A percentile compares a stretch with the other conserved stretches of the same genome.
phyloP scores from a whole-genome alignment of 164 flowering plant species.

The Annona cherimola region DNA sequence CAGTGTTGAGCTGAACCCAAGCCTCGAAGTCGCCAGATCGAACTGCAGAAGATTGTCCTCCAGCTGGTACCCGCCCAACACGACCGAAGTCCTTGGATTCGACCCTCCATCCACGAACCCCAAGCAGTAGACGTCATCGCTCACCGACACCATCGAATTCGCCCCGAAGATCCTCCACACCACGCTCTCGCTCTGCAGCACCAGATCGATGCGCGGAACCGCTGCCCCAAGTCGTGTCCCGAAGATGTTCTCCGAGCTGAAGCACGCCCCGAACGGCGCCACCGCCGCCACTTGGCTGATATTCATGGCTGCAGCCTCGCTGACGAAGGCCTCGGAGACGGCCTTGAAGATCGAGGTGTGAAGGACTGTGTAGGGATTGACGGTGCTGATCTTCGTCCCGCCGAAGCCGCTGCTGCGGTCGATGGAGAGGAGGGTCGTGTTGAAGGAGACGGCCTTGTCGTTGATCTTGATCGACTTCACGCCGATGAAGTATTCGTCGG shows the following conservation, averaged over 20 bases:
- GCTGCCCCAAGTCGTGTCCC: slow-evolving; percentile 14
- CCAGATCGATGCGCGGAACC: slow-evolving; percentile 34
- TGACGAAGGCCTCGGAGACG: slow-evolving; percentile 18
- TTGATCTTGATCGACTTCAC: slow-evolving; percentile 35
- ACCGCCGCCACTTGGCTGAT: slow-evolving; percentile 21
- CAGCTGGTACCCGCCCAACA: slow-evolving; percentile 37
- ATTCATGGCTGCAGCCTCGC: slow-evolving; percentile 6
- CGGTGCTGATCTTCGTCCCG: slow-evolving; percentile 46
- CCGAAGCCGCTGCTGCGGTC: slow-evolving; percentile 11
- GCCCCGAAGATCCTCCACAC: slow-evolving; percentile 41
- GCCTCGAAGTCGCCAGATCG: slow-evolving; percentile 29
- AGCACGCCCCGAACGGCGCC: slow-evolving; percentile 42
- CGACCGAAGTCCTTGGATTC: slow-evolving; percentile 18
- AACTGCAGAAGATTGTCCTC: slow-evolving; percentile 42
- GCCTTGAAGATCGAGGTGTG: slow-evolving; percentile 33
- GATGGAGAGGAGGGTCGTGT: slow-evolving; percentile 15
- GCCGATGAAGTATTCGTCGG: slow-evolving; percentile 31
- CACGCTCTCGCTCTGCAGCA: slow-evolving; percentile 25
- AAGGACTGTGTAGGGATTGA: slow-evolving; percentile 39
- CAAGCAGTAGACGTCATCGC: slow-evolving; percentile 29
- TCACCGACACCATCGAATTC: slow-evolving; percentile 34
- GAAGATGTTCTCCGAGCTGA: slow-evolving; percentile 14
- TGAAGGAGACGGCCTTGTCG: slow-evolving; percentile 18
- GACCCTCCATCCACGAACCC: slow-evolving; percentile 37
- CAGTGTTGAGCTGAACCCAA: slow-evolving; percentile 47